A percentile compares a stretch with the other conserved stretches of the same genome.
phyloP scores from a whole-genome alignment of 2,329 filamentous ascomycete species.

The Cladosporium cucumerinum region DNA sequence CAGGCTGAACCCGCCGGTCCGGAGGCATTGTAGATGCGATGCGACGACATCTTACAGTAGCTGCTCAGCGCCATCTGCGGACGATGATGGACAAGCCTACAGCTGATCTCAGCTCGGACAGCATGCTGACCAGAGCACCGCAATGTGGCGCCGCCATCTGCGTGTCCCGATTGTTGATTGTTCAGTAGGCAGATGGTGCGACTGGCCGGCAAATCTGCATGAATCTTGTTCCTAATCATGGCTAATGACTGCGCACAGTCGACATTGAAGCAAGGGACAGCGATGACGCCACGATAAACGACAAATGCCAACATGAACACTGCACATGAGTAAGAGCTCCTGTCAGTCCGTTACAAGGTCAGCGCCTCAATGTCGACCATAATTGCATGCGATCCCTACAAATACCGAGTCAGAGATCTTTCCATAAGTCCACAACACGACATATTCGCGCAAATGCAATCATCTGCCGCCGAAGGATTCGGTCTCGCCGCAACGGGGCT shows the following conservation, averaged over 20 bases:
- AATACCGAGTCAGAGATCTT: not conserved
- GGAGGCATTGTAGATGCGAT: not conserved
- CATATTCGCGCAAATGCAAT: not conserved
- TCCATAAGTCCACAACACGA: not conserved
- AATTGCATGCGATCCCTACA: not conserved
- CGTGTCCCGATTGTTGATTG: not conserved
- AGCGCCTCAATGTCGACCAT: not conserved
- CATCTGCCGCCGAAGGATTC: not conserved
- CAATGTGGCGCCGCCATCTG: not conserved
- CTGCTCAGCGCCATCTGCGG: not conserved
- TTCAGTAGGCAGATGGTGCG: not conserved
- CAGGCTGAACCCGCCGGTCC: not conserved
- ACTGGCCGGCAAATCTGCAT: not conserved
- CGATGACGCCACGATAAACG: not conserved
- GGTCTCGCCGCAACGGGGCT: not conserved
- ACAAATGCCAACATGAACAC: not conserved
- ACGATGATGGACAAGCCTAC: not conserved
- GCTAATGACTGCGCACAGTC: not conserved
- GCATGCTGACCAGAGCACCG: conserved; percentile 3
- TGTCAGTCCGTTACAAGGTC: not conserved
- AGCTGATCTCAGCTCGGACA: conserved; percentile 8
- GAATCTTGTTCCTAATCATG: not conserved
- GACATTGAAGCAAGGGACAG: not conserved
- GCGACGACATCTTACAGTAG: not conserved
- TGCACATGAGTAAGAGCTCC: not conserved